Base-by-base conservation (phyloP, 192 early-diverging fungal species). In the Pecoramyces ruminantium region DNA sequence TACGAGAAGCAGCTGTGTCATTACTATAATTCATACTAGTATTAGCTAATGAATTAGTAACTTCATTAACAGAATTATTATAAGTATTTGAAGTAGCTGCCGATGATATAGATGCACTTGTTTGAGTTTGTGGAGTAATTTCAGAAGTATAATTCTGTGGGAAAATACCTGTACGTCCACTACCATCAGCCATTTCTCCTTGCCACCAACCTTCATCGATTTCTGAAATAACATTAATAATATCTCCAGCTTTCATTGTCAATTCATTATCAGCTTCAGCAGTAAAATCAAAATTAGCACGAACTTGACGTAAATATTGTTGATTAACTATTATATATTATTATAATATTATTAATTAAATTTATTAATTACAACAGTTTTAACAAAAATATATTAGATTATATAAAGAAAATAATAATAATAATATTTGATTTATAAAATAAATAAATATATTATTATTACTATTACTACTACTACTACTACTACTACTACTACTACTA, bases 121-220 rank as follows among this genome's bases (percentile, higher is more conserved):
- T 83, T 82, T n/a, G 84, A 83, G 78, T 83, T 80, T 29, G 84
- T 38, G 79, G 83, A 80, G 16, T 42, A 67, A 86, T 88, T 34
- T 89, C 90, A 83, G 95, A 93, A 18, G 92, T 93, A 81, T 99
- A 99, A 84, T 98, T 97, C 38, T 89, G 89, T 30, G 97, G 97
- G 86, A 99, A 98, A 87, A 99, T 93, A 13, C 97, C 97, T n/a
- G 80, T 84, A 9, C 83, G 84, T 58, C 93, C 92, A 78, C 84
- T 83, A 14, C 88, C 86, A 84, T 94, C 91, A n/a, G 87, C 84
- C 13, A 95, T 82, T 85, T 93, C 92, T 29, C 97, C 97, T 34
- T 92, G 86, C 95, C 96, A 97, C 97, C 97, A 99, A 0, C 96
- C 96, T 78, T 94, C 92, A 80, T 97, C 95, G 40, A 97, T 91